phyloP scores from a whole-genome alignment of 2,329 filamentous ascomycete genomes.

The Diaporthe aspalathi region DNA sequence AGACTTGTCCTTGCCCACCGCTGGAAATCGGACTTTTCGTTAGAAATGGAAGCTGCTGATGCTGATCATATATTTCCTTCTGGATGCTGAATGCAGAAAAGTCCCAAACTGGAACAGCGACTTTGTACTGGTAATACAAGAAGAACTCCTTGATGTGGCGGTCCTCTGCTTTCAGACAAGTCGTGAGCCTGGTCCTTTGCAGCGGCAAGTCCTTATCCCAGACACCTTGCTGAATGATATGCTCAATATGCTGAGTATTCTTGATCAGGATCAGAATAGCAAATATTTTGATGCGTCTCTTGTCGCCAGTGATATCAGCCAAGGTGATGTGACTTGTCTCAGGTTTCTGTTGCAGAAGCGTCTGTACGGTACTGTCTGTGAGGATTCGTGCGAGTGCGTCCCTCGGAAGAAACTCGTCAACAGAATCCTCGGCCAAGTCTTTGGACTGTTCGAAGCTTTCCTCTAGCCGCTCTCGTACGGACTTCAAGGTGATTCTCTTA shows the following conservation, averaged over 20 bases:
- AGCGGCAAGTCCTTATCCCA: not conserved
- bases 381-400: not conserved
- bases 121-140: not conserved
- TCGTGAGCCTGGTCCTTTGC: too few species aligned
- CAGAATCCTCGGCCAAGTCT: not conserved
- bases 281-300: not conserved
- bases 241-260: not conserved
- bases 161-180: too few species aligned
- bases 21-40: not conserved
- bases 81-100: not conserved
- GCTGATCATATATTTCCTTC: not conserved
- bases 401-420: not conserved
- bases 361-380: too few species aligned
- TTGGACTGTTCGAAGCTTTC: not conserved
- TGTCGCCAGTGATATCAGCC: not conserved
- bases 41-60: not conserved
- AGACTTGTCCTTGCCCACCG: conserved; percentile 7
- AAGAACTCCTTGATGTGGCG: too few species aligned
- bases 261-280: not conserved
- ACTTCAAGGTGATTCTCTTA: not conserved
- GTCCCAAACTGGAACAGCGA: not conserved
- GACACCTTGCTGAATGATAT: not conserved
- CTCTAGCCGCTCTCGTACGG: not conserved
- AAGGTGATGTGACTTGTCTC: too few species aligned
- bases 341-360: too few species aligned